These are phyloP conservation scores for Colletotrichum godetiae DNA, from an alignment of 2,329 filamentous ascomycete genomes.

Conservation along the genomic window DNA sequence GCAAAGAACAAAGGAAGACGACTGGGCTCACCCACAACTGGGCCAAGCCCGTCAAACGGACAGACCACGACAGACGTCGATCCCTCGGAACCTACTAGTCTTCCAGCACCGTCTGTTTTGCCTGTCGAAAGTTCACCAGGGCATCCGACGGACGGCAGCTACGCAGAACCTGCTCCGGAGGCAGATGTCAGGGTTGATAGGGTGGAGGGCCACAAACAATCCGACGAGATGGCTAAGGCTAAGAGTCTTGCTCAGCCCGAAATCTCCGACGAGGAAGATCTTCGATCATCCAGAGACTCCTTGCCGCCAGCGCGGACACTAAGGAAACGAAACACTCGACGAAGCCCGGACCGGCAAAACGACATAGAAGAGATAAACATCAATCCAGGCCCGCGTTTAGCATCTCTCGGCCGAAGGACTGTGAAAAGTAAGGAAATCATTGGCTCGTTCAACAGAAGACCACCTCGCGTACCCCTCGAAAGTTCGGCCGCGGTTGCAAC, in stretches of 20 bases:
- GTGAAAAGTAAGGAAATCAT: constrained; percentile 61
- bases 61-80: background rate
- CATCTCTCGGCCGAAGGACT: constrained; percentile 53
- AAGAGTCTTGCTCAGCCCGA: background rate
- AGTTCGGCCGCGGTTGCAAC: background rate
- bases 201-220: too few species aligned
- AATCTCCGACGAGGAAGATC: background rate
- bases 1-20: background rate
- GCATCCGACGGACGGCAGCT: background rate
- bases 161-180: background rate
- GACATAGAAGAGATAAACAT: background rate
- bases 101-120: too few species aligned
- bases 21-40: background rate
- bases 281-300: background rate
- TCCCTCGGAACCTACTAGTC: background rate
- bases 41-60: background rate
- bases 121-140: background rate
- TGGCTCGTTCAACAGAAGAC: constrained; percentile 45
- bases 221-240: background rate
- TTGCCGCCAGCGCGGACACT: background rate
- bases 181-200: background rate
- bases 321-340: background rate
- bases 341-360: background rate
- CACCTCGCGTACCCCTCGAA: background rate
- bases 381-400: constrained; percentile 48